Evolutionary conservation across 352 stramenopile genomes (phyloP).

Genomic region (Globisporangium nagaii): DNA sequence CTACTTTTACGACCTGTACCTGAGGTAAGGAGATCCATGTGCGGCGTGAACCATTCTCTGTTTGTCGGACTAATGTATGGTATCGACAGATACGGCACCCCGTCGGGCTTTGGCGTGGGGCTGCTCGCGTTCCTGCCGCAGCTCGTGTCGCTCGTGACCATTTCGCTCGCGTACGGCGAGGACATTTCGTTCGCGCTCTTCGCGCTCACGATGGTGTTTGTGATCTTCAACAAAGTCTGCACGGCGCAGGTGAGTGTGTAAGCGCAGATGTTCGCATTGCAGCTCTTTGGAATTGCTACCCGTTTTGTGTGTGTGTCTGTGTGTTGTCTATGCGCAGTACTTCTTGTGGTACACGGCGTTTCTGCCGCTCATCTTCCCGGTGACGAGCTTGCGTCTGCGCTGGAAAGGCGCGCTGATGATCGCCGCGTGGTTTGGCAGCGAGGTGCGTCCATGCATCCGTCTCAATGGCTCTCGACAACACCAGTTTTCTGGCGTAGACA

Average conservation of each 20-base stretch:
- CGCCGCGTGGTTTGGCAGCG: slow-evolving; percentile 59
- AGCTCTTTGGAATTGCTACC: too few relatives aligned
- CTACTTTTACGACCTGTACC: slow-evolving; percentile 99
- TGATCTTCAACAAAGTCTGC: slow-evolving; percentile 97
- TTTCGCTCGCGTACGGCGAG: slow-evolving; percentile 60
- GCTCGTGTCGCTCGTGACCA: slow-evolving; percentile 65
- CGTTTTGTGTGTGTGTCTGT: not conserved
- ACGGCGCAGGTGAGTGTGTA: slow-evolving; percentile 78
- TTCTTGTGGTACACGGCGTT: slow-evolving; percentile 98
- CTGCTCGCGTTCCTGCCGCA: slow-evolving; percentile 84
- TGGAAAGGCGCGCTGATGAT: slow-evolving; percentile 71
- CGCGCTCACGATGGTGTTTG: slow-evolving; percentile 97
- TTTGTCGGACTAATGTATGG: too few relatives aligned
- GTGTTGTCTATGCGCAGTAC: slow-evolving; percentile 87
- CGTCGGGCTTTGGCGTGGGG: slow-evolving; percentile 67
- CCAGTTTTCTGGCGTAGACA: not conserved
- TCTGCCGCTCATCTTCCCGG: slow-evolving; percentile 83
- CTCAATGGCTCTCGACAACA: not conserved
- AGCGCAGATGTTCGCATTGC: too few relatives aligned
- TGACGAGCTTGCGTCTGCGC: slow-evolving; percentile 49
- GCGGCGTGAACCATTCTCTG: not conserved
- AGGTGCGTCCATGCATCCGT: slow-evolving; percentile 31
- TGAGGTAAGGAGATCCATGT: slow-evolving; percentile 36
- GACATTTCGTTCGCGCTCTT: slow-evolving; percentile 95
- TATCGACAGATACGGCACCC: slow-evolving; percentile 63